Percentiles rank a stretch among this genome's conserved stretches.
Conservation (phyloP, 2,329 filamentous ascomycete genomes). For the Arthrobotrys sinensis region DNA sequence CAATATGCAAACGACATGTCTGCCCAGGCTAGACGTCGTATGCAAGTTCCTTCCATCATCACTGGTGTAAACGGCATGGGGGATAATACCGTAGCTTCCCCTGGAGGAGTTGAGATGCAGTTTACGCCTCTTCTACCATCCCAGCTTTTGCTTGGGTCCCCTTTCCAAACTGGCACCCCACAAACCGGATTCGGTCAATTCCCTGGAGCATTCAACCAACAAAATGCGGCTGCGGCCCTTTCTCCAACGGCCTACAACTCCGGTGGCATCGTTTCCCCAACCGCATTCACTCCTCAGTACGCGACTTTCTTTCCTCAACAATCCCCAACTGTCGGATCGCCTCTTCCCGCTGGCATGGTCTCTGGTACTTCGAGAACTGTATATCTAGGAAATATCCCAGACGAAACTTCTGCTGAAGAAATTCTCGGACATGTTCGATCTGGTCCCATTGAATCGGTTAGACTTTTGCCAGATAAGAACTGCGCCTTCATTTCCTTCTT, state of each 20-base stretch:
- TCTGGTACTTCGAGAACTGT: conserved; percentile 96
- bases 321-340: conserved; percentile 85
- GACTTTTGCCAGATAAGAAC: conserved; percentile 97
- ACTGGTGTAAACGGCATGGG: conserved; percentile 77
- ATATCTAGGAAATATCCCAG: conserved; percentile 98
- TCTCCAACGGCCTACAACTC: conserved; percentile 87
- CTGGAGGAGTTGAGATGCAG: conserved; percentile 97
- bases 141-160: conserved; percentile 92
- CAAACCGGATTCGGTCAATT: conserved; percentile 94
- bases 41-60: conserved; percentile 92
- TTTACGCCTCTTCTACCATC: conserved; percentile 96
- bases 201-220: conserved; percentile 82
- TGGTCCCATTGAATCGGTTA: conserved; percentile 98
- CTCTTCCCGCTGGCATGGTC: conserved; percentile 83
- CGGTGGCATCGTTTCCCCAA: conserved; percentile 81
- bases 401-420: conserved; percentile 95
- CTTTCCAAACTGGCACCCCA: conserved; percentile 95
- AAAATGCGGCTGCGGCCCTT: conserved; percentile 81
- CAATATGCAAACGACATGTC: conserved; percentile 89
- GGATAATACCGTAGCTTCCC: conserved; percentile 83
- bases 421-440: conserved; percentile 96
- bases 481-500: conserved; percentile 99
- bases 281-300: conserved; percentile 84
- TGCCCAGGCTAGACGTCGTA: conserved; percentile 84
- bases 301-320: conserved; percentile 79